Conservation (phyloP, 495 filamentous ascomycete species). For the Baudoinia panamericana region DNA sequence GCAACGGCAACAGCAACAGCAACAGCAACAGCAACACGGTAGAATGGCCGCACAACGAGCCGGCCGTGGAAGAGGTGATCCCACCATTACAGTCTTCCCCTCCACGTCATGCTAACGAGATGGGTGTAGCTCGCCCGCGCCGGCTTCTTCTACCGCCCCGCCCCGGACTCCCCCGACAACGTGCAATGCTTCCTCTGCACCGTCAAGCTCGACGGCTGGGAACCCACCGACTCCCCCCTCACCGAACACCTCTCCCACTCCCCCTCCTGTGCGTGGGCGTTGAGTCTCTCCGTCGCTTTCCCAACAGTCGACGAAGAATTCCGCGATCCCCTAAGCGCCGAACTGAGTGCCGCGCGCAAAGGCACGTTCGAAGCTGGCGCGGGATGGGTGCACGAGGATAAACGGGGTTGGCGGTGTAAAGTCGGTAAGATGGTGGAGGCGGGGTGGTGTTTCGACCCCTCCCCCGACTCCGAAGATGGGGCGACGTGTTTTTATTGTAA, state of each 20-base stretch:
- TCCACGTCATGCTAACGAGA: not conserved
- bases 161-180: slow-evolving; percentile 64
- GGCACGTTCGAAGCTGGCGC: slow-evolving; percentile 57
- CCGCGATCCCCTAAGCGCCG: slow-evolving; percentile 51
- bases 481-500: slow-evolving; percentile 81
- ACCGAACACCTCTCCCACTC: slow-evolving; percentile 76
- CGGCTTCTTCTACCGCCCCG: slow-evolving; percentile 79
- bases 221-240: slow-evolving; percentile 63
- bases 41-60: slow-evolving; percentile 62
- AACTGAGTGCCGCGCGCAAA: slow-evolving; percentile 60
- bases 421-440: slow-evolving; percentile 80
- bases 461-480: slow-evolving; percentile 53
- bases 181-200: slow-evolving; percentile 77
- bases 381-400: slow-evolving; percentile 75
- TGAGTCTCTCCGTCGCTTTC: slow-evolving; percentile 53
- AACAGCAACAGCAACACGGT: slow-evolving; percentile 37
- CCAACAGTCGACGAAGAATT: slow-evolving; percentile 41
- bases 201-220: slow-evolving; percentile 76
- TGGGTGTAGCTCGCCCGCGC: slow-evolving; percentile 61
- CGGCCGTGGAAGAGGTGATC: slow-evolving; percentile 52
- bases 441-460: slow-evolving; percentile 84
- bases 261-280: slow-evolving; percentile 74
- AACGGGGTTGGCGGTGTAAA: slow-evolving; percentile 79
- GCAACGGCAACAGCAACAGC: too few species aligned
- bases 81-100: too few species aligned